Conservation (phyloP, 2,329 filamentous ascomycete genomes). For the Alternaria triticimaculans region DNA sequence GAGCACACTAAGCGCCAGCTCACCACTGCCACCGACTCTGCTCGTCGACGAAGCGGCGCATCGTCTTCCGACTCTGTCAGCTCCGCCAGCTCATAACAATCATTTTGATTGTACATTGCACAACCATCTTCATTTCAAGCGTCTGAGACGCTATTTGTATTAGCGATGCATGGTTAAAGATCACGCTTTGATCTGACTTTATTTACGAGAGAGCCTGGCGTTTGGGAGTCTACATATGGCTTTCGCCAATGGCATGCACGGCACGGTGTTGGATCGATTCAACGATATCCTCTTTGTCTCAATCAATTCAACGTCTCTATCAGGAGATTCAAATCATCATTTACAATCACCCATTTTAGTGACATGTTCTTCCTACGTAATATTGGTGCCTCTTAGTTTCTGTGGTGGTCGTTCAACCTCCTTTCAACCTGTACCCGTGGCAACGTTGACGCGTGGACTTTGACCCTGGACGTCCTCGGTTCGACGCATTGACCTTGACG, state of each 20-base stretch:
- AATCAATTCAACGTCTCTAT: conserved; percentile 8
- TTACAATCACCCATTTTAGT: not conserved
- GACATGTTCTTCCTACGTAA: not conserved
- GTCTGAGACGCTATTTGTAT: conserved; percentile 8
- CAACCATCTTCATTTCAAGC: not conserved
- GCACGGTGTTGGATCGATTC: conserved; percentile 5
- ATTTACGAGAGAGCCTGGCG: conserved; percentile 1
- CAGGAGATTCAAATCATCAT: not conserved
- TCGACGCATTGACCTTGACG: not conserved
- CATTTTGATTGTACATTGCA: not conserved
- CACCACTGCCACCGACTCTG: conserved; percentile 54
- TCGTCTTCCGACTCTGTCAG: conserved; percentile 24
- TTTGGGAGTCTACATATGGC: conserved; percentile 6
- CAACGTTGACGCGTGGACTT: not conserved
- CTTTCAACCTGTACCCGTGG: not conserved
- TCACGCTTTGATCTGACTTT: not conserved
- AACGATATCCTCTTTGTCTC: conserved; percentile 7
- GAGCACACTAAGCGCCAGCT: conserved; percentile 59
- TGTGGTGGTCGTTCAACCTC: not conserved
- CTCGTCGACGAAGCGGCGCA: conserved; percentile 46
- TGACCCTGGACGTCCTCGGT: not conserved
- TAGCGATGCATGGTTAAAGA: conserved; percentile 7
- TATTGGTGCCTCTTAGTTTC: not conserved
- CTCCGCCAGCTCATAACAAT: conserved; percentile 27
- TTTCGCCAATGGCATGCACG: conserved; percentile 5